Conservation (phyloP, 1,284 basidiomycete genomes). For the Golubevia pallescens region DNA sequence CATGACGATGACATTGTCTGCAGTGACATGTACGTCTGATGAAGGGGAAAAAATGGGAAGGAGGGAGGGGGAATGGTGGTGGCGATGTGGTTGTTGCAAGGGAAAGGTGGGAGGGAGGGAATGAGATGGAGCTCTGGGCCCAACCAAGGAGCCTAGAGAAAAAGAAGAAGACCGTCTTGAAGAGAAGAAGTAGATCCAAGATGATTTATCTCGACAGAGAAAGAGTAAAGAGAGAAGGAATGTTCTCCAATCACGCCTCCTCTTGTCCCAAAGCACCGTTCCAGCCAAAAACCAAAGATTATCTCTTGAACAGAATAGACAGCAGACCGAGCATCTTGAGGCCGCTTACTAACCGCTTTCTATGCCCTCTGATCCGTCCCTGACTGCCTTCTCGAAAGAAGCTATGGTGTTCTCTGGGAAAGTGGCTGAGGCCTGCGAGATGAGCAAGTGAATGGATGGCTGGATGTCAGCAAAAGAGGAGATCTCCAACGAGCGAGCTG, state of each 20-base stretch:
- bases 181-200: too few species aligned
- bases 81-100: background rate
- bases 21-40: conserved; percentile 92
- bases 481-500: background rate
- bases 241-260: too few species aligned
- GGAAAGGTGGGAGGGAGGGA: background rate
- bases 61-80: background rate
- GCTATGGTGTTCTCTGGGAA: conserved; percentile 63
- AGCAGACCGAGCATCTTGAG: too few species aligned
- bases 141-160: background rate
- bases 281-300: too few species aligned
- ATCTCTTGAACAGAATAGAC: too few species aligned
- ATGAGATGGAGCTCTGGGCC: background rate
- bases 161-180: too few species aligned
- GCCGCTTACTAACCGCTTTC: conserved; percentile 38
- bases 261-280: too few species aligned
- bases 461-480: background rate
- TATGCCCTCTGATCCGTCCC: conserved; percentile 59
- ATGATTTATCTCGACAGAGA: too few species aligned
- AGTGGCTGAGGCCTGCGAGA: conserved; percentile 48
- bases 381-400: conserved; percentile 57
- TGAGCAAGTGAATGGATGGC: background rate
- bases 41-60: background rate
- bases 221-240: too few species aligned
- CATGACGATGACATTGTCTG: conserved; percentile 88